A percentile compares a stretch with the other conserved stretches of the same genome.
phyloP scores from a whole-genome alignment of 768 basidiomycete genomes.

The Russula abietina region DNA sequence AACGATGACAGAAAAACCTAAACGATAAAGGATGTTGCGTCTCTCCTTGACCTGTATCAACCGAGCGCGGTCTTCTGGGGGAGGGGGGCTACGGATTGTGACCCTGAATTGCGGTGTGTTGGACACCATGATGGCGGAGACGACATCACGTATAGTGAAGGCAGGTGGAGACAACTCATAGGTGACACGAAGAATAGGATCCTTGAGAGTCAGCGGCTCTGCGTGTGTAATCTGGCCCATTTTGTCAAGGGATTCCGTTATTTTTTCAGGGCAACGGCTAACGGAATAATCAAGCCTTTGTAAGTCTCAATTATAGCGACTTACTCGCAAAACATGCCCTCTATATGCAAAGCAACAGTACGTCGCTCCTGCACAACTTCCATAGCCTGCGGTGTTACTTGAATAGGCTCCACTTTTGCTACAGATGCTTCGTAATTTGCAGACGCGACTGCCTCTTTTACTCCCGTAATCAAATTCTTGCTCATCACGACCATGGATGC shows the following conservation, averaged over 20 bases:
- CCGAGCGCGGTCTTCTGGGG: conserved; percentile 56
- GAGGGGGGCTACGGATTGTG: conserved; percentile 44
- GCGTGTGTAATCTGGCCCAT: conserved; percentile 39
- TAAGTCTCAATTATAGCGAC: conserved; percentile 25
- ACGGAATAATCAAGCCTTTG: conserved; percentile 9
- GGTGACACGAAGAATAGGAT: conserved; percentile 43
- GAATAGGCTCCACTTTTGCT: conserved; percentile 28
- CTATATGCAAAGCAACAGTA: conserved; percentile 48
- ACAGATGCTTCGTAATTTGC: conserved; percentile 39
- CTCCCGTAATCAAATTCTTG: conserved; percentile 27
- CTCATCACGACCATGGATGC: conserved; percentile 44
- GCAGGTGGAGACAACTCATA: conserved; percentile 47
- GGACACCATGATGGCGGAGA: conserved; percentile 39
- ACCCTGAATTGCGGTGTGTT: conserved; percentile 43
- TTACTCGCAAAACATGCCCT: conserved; percentile 61
- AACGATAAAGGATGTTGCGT: conserved; percentile 44
- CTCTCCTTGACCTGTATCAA: conserved; percentile 55
- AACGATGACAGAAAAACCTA: conserved; percentile 50
- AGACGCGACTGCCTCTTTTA: conserved; percentile 35
- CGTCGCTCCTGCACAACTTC: conserved; percentile 35
- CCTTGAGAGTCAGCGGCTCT: conserved; percentile 35
- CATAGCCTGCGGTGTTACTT: conserved; percentile 39
- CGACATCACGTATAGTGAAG: conserved; percentile 61
- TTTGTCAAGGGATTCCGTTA: conserved; percentile 38
- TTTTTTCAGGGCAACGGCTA: conserved; percentile 51